phyloP scores from a whole-genome alignment of 176 grass and related monocot species.

The Oryza meridionalis region DNA sequence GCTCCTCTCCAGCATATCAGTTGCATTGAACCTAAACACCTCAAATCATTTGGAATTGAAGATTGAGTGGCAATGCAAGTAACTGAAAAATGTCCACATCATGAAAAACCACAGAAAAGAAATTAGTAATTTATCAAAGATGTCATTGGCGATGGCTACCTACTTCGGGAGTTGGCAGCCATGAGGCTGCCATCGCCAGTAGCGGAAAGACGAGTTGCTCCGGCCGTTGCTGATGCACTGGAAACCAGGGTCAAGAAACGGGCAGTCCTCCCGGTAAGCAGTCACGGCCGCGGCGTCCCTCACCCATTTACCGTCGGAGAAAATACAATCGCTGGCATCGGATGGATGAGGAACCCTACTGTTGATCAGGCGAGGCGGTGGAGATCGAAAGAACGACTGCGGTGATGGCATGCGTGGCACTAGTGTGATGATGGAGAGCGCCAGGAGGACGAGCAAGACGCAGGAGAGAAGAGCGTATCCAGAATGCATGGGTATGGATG shows the following conservation, averaged over 20 bases:
- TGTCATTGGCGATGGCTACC: not conserved
- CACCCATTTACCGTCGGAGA: slow-evolving; percentile 61
- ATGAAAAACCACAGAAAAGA: not conserved
- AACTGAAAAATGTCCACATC: too few relatives aligned
- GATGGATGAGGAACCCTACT: not conserved
- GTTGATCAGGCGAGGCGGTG: not conserved
- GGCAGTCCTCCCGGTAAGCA: slow-evolving; percentile 53
- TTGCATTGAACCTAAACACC: slow-evolving; percentile 42
- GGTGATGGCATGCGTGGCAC: not conserved
- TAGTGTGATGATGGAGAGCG: slow-evolving; percentile 11
- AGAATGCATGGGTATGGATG: slow-evolving; percentile 32
- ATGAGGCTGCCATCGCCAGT: slow-evolving; percentile 61
- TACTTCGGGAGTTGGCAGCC: slow-evolving; percentile 53
- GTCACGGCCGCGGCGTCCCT: not conserved
- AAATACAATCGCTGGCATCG: slow-evolving; percentile 34
- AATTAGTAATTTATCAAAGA: not conserved
- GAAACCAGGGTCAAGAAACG: slow-evolving; percentile 71
- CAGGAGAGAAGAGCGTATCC: slow-evolving; percentile 31
- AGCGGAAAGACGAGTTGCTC: slow-evolving; percentile 26
- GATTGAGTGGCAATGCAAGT: not conserved
- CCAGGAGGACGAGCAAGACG: slow-evolving; percentile 25
- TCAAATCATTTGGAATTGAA: not conserved
- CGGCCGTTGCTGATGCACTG: slow-evolving; percentile 63
- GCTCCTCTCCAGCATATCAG: slow-evolving; percentile 51
- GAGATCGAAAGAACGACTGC: not conserved